phyloP scores from a whole-genome alignment of 208 protist species.

The Kentomonas sorsogonicus region DNA sequence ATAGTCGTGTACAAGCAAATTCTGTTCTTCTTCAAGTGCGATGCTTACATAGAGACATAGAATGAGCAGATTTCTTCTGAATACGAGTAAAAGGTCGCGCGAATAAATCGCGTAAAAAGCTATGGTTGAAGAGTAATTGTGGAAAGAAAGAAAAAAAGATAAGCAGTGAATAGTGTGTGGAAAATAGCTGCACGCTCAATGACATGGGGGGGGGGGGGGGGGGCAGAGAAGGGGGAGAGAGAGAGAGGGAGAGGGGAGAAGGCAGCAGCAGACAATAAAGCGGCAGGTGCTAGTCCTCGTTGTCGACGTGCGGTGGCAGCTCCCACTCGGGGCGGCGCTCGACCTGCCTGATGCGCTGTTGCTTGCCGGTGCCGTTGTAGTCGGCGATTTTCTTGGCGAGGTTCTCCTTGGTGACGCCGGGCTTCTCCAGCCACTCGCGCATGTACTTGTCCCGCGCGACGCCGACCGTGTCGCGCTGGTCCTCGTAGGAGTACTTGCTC shows the following conservation, averaged over 20 bases:
- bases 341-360: conserved; percentile 69
- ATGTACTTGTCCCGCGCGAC: conserved; percentile 79
- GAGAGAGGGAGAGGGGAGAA: conserved; percentile 6
- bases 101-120: too few relatives aligned
- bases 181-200: background rate
- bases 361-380: conserved; percentile 84
- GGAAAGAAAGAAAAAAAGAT: conserved; percentile 1
- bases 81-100: too few relatives aligned
- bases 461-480: conserved; percentile 79
- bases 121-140: background rate
- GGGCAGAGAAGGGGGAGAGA: background rate
- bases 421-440: conserved; percentile 85
- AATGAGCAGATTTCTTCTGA: too few relatives aligned
- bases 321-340: conserved; percentile 84
- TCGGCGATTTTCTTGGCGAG: conserved; percentile 83
- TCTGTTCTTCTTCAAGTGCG: too few relatives aligned
- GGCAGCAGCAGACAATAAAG: background rate
- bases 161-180: background rate
- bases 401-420: conserved; percentile 79
- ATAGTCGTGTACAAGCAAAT: too few relatives aligned
- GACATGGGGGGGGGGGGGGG: background rate
- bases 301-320: conserved; percentile 54
- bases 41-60: too few relatives aligned
- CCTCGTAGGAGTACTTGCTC: conserved; percentile 80
- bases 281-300: conserved; percentile 22